These are phyloP conservation scores for Glaciozyma antarctica DNA, from an alignment of 768 basidiomycete genomes.

Conservation along the genomic window DNA sequence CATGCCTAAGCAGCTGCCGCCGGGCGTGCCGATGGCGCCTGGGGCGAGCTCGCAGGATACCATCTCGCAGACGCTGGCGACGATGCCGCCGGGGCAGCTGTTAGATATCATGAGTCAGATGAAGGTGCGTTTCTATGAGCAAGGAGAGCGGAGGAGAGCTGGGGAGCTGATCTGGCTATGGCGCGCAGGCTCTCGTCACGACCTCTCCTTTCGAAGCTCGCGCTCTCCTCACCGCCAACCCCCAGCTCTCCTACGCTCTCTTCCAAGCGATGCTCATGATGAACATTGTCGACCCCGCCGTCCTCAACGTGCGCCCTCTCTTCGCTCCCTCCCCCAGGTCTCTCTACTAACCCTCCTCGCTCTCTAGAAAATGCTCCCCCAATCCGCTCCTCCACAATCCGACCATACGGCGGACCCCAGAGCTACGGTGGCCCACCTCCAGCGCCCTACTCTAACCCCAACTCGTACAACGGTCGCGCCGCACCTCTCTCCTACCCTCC, in stretches of 20 bases:
- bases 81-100: conserved; percentile 69
- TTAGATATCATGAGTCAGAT: conserved; percentile 94
- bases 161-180: neutral
- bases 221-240: conserved; percentile 65
- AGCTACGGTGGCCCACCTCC: conserved; percentile 15
- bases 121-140: conserved; percentile 59
- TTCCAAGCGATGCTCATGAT: conserved; percentile 89
- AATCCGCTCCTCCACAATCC: conserved; percentile 19
- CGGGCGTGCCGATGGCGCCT: conserved; percentile 62
- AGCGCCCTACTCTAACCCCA: conserved; percentile 29
- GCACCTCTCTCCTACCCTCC: conserved; percentile 36
- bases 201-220: conserved; percentile 84
- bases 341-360: neutral
- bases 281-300: conserved; percentile 80
- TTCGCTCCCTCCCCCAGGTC: conserved; percentile 22
- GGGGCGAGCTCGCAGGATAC: conserved; percentile 66
- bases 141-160: neutral
- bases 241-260: conserved; percentile 89
- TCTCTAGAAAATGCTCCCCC: conserved; percentile 43
- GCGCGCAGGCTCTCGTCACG: conserved; percentile 70
- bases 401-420: conserved; percentile 3
- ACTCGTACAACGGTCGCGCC: conserved; percentile 31
- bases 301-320: conserved; percentile 56
- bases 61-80: conserved; percentile 76
- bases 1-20: conserved; percentile 55